Evolutionary conservation across 805 yeast species (phyloP).

Genomic region (Starmerella powellii): DNA sequence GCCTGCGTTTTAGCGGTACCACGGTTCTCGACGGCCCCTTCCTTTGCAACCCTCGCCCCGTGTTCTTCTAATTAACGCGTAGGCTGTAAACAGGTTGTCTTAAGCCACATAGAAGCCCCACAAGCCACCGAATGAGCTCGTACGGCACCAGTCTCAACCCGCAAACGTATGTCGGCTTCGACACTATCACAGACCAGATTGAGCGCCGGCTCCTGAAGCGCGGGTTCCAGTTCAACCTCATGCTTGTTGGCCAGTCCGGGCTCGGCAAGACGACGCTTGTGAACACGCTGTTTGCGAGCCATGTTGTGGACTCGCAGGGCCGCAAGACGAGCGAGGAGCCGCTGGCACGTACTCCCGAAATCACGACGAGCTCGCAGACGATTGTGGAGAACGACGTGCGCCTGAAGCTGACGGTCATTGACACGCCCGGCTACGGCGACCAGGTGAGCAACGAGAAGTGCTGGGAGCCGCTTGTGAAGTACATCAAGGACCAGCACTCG

Average conservation of each 20-base stretch:
- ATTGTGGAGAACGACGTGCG: constrained; percentile 79
- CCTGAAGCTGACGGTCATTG: constrained; percentile 76
- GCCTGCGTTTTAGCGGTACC: too few species aligned
- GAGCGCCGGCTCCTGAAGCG: constrained; percentile 81
- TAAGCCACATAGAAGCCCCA: too few species aligned
- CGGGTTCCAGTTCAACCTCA: constrained; percentile 87
- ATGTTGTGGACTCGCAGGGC: constrained; percentile 61
- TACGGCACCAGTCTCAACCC: constrained; percentile 33
- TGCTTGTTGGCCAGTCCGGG: constrained; percentile 87
- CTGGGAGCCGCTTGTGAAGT: constrained; percentile 93
- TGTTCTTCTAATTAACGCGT: too few species aligned
- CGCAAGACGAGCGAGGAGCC: constrained; percentile 58
- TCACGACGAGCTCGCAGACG: constrained; percentile 36
- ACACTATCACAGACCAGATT: constrained; percentile 89
- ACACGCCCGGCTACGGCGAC: constrained; percentile 97
- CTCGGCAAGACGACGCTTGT: constrained; percentile 87
- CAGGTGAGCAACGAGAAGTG: constrained; percentile 88
- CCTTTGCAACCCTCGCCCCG: too few species aligned
- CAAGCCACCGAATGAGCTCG: too few species aligned
- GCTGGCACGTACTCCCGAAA: constrained; percentile 74
- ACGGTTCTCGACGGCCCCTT: too few species aligned
- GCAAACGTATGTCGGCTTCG: constrained; percentile 81
- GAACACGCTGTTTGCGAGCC: constrained; percentile 80
- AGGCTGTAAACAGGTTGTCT: too few species aligned
- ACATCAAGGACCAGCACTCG: constrained; percentile 90